These are phyloP conservation scores for Metschnikowia amazonensis DNA, from an alignment of 805 yeast species.

Conservation along the genomic window DNA sequence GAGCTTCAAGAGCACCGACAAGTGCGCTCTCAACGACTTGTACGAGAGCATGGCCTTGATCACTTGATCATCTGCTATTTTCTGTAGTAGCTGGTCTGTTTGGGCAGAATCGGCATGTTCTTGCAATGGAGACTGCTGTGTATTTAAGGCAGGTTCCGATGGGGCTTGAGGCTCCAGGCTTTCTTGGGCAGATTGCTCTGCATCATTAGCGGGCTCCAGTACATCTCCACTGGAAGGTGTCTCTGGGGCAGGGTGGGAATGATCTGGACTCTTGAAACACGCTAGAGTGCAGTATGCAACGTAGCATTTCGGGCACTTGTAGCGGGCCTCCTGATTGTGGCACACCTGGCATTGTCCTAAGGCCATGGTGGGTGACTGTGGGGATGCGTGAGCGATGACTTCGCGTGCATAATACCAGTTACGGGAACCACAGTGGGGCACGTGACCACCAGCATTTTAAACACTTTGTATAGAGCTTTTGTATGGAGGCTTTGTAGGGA, in stretches of 20 bases:
- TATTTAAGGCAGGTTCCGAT: no score
- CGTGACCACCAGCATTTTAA: neutral
- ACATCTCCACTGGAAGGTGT: neutral
- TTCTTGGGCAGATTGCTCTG: no score
- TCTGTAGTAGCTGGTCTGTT: conserved; percentile 5
- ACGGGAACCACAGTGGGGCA: no score
- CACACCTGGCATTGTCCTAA: conserved; percentile 39
- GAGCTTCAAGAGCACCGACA: conserved; percentile 46
- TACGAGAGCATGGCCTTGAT: conserved; percentile 46
- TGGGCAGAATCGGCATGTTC: neutral
- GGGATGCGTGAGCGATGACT: neutral
- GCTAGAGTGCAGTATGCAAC: conserved; percentile 51
- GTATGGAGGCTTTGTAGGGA: no score
- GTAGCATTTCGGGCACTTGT: conserved; percentile 55
- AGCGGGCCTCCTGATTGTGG: conserved; percentile 36
- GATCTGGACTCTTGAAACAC: conserved; percentile 53
- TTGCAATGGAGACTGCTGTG: no score
- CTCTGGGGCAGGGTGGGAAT: conserved; percentile 21
- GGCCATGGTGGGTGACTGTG: conserved; percentile 9
- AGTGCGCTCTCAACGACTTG: conserved; percentile 55
- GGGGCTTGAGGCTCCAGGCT: no score
- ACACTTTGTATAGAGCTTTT: no score
- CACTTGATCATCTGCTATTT: conserved; percentile 36
- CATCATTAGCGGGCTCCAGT: no score
- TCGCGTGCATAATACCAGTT: neutral